Conservation (phyloP, 2,329 filamentous ascomycete genomes). For the Colletotrichum kahawae region DNA sequence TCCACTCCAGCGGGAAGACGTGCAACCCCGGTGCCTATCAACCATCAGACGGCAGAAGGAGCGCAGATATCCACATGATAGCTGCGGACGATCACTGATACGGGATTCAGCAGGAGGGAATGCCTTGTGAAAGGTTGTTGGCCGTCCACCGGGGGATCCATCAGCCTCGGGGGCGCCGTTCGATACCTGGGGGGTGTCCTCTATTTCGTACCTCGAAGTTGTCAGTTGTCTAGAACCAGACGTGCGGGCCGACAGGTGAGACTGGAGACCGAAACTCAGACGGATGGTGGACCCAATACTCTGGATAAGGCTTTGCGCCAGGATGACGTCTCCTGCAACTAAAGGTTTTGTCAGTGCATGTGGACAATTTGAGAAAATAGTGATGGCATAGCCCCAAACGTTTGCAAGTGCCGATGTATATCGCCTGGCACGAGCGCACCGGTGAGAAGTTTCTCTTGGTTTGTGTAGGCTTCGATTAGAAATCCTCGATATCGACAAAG, state of each 20-base stretch:
- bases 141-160: background rate
- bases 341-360: background rate
- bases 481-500: background rate
- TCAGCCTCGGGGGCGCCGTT: background rate
- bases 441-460: background rate
- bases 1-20: conserved; percentile 14
- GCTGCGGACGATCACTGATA: background rate
- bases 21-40: conserved; percentile 13
- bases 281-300: background rate
- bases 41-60: background rate
- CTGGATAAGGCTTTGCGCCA: background rate
- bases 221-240: background rate
- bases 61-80: background rate
- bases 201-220: background rate
- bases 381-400: background rate
- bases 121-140: background rate
- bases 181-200: background rate
- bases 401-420: background rate
- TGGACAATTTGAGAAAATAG: background rate
- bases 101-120: background rate
- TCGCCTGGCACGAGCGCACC: background rate
- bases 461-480: background rate
- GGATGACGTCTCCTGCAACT: background rate
- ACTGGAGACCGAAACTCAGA: background rate
- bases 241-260: background rate